Evolutionary conservation across 805 yeast genomes (phyloP).

Genomic region (Ogataea nitratoaversa): DNA sequence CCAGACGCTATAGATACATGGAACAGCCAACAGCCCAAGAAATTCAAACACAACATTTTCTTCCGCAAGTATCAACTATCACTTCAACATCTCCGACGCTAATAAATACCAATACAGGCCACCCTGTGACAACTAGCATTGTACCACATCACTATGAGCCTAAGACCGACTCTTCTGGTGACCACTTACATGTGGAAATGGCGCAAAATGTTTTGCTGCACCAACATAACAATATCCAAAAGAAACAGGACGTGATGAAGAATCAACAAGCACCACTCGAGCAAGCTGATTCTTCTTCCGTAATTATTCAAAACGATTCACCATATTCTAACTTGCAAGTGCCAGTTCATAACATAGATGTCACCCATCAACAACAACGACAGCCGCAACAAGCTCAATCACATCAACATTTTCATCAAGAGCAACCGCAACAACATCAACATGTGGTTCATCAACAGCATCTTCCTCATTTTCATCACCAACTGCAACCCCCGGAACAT

Average conservation of each 20-base stretch:
- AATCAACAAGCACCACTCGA: too few species aligned
- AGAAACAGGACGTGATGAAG: too few species aligned
- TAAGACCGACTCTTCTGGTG: too few species aligned
- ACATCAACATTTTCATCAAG: slow-evolving; percentile 1
- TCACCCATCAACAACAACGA: slow-evolving; percentile 1
- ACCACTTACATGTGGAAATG: too few species aligned
- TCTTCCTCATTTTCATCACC: background rate
- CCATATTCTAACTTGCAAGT: too few species aligned
- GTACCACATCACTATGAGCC: background rate
- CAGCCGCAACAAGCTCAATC: slow-evolving; percentile 2
- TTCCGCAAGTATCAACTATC: slow-evolving; percentile 8
- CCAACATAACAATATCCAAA: too few species aligned
- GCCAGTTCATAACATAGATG: too few species aligned
- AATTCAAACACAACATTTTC: slow-evolving; percentile 9
- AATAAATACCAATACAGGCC: background rate
- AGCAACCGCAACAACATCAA: slow-evolving; percentile 1
- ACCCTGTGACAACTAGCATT: background rate
- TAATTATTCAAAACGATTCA: too few species aligned
- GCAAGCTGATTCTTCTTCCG: too few species aligned
- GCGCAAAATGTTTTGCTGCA: too few species aligned
- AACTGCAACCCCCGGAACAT: slow-evolving; percentile 1
- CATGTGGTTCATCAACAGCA: background rate
- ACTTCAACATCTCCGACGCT: background rate
- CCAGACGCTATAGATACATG: slow-evolving; percentile 25
- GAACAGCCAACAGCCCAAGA: slow-evolving; percentile 21